Base-by-base conservation (phyloP, 805 yeast genomes). In the Candida tammaniensis region DNA sequence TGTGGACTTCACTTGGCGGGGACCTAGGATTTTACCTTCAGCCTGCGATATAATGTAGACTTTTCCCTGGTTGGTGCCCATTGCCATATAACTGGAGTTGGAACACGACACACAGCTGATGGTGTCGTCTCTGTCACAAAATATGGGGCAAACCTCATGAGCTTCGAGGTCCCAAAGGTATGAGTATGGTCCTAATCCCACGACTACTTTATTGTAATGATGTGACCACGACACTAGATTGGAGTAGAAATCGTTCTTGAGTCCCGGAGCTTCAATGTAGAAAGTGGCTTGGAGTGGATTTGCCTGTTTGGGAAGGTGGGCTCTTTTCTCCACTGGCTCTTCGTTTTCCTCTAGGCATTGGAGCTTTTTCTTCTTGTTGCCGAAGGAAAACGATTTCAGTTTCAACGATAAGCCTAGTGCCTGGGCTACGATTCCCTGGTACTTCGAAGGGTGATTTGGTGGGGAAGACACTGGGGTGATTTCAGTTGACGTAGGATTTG, bases 221-320 rank as follows among this genome's bases (percentile, higher is more conserved):
- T 51, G 52, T 0, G 88, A 77, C 95, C 95, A 86, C 4, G 86
- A 73, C 0, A 86, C 72, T 35, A 84, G 61, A 49, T 84, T 84
- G 1, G 86, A 72, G 55, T 86, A 87, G 50, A 80, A 86, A 52
- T 87, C 95, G 54, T 85, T 81, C 40, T 82, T 61, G 34, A 86
- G 55, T 2, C 78, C 77, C 0, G 88, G 88, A 0, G 93, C 89
- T 25, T 55, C 57, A n/a, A 58, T 38, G 12, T n/a, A 17, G 17
- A n/a, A n/a, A n/a, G n/a, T n/a, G n/a, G n/a, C n/a, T n/a, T n/a
- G n/a, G n/a, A 11, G 11, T 20, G 8, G 23, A 20, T 8, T 20
- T 20, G 23, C 10, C 23, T 20, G 23, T 8, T 20, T 24, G 26
- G 26, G 26, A 10, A 16, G 14, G 24, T n/a, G n/a, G n/a, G n/a